phyloP scores from a whole-genome alignment of 192 early-diverging fungal genomes.

The Rhizoclosmatium globosum region DNA sequence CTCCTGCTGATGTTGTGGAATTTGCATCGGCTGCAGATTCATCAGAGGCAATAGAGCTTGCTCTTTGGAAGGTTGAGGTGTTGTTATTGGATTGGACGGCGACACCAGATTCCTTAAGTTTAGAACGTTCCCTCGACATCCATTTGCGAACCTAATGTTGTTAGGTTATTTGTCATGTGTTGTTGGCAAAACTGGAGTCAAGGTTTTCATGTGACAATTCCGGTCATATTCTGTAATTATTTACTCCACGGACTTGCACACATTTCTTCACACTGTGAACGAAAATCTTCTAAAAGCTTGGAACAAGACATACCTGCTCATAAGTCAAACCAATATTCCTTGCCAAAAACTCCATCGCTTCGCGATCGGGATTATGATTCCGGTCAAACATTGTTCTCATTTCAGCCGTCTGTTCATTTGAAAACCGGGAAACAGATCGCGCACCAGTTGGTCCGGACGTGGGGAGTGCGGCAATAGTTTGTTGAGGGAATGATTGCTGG shows the following conservation, averaged over 20 bases:
- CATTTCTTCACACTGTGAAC: neutral
- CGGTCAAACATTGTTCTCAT: slow-evolving; percentile 12
- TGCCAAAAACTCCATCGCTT: slow-evolving; percentile 21
- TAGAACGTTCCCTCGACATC: neutral
- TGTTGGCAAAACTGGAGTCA: neutral
- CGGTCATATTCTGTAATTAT: no score
- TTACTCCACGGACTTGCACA: neutral
- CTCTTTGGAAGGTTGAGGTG: neutral
- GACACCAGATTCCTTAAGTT: no score
- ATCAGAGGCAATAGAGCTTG: neutral
- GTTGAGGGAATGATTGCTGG: neutral
- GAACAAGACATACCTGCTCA: slow-evolving; percentile 8
- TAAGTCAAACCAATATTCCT: slow-evolving; percentile 15
- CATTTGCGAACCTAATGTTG: slow-evolving; percentile 11
- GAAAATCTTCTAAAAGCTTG: neutral
- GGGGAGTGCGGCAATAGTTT: neutral
- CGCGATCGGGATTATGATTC: slow-evolving; percentile 13
- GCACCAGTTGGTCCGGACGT: neutral
- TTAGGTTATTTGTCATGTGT: neutral
- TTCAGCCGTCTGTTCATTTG: neutral
- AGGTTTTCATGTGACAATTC: neutral
- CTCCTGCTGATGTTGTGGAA: neutral
- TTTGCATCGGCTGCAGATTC: neutral
- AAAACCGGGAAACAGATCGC: neutral
- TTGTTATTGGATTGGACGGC: no score